Conservation (phyloP, 768 basidiomycete species). For the Cystofilobasidium macerans region DNA sequence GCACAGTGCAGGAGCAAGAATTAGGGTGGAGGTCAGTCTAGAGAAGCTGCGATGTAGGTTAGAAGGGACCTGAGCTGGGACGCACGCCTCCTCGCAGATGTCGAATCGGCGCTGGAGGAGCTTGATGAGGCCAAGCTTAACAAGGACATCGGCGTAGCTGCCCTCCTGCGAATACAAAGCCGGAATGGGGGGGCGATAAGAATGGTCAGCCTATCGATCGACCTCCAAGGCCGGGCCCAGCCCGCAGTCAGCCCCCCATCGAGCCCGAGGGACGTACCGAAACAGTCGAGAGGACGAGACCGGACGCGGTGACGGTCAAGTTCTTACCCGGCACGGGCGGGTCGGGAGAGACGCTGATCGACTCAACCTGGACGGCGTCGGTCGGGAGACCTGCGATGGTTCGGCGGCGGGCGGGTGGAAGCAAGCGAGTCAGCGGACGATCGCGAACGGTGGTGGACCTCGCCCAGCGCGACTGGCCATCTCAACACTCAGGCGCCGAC, state of each 20-base stretch:
- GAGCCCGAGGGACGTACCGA: conserved; percentile 50
- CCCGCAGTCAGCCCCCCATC: no score
- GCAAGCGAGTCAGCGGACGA: no score
- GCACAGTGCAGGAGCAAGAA: not conserved
- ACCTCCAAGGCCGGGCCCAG: not conserved
- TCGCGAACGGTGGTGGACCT: no score
- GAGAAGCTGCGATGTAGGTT: no score
- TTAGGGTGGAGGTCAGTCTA: no score
- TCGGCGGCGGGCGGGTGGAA: no score
- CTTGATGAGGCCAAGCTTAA: conserved; percentile 90
- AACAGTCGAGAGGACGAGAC: conserved; percentile 49
- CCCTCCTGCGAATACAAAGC: conserved; percentile 56
- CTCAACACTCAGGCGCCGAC: no score
- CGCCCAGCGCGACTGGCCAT: no score
- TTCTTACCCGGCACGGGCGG: conserved; percentile 79
- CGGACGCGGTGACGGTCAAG: conserved; percentile 72
- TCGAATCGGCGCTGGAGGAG: conserved; percentile 74
- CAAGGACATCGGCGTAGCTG: conserved; percentile 74
- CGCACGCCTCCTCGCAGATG: conserved; percentile 88
- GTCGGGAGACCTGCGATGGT: conserved; percentile 10
- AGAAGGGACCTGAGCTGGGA: conserved; percentile 29
- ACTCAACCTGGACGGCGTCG: conserved; percentile 46
- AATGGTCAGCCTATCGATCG: not conserved
- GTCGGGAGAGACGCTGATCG: conserved; percentile 67
- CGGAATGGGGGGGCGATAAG: not conserved